Base-by-base conservation (phyloP, 2,329 filamentous ascomycete genomes). In the Alternaria triticimaculans region DNA sequence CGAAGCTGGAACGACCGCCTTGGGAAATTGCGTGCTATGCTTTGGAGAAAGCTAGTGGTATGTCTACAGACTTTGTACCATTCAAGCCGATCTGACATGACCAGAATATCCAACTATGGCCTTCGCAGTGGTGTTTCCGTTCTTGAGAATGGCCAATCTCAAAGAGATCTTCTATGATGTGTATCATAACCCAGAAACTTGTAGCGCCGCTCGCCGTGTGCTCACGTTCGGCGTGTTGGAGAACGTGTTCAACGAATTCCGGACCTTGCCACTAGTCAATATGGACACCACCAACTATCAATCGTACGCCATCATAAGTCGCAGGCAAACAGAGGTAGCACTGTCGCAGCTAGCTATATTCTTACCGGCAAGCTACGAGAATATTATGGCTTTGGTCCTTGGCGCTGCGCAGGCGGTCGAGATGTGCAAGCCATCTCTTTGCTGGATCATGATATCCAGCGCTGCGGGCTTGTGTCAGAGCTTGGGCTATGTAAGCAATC, bases 321-420 rank as follows among this genome's bases (percentile, higher is more conserved):
- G 77, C 28, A 67, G 75, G 15, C 86, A 86, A 53, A 70, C 86
- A 18, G 82, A 85, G 64, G 78, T 75, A 28, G 72, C 72, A 8
- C 67, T 80, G 57, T 73, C 70, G 30, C 71, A 78, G 26, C 65
- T 80, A 7, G 73, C 78, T 43, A 67, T 79, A 1, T 76, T 77
- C 58, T 62, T 80, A 53, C 71, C 76, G 5, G 71, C 77, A 5
- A 78, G 63, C 20, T 75, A 75, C 53, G 79, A 81, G 51, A 81
- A 81, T 30, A 73, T 80, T 23, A 72, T 79, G 58, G 76, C 76
- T 15, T 65, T 80, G 5, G 48, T 78, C 5, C 58, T 80, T 18
- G 76, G 72, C 49, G 72, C 75, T 9, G 69, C 75, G 12, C 74
- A 72, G 28, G 74, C 76, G 12, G 69, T 80, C 9, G 77, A 80